Evolutionary conservation across 768 basidiomycete species (phyloP), one percentile per base, ranked within the genome.

Genomic region (Lyophyllum semitale): DNA sequence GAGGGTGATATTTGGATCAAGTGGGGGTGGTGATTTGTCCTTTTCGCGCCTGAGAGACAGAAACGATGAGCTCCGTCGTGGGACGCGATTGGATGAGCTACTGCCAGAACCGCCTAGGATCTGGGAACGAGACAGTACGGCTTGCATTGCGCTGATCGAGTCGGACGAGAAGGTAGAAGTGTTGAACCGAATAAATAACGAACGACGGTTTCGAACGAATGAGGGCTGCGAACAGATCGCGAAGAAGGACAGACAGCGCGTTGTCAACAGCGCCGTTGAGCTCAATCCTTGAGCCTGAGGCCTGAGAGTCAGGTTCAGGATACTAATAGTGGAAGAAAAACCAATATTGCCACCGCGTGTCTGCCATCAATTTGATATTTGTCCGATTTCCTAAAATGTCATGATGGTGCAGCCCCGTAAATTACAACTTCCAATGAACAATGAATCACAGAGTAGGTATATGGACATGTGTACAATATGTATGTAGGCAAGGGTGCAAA

Each of bases 41-140:
- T 77, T 79, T 68, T 81, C 80, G 55, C 76, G 77, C 55, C 77
- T 72, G 45, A 84, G 71, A 25, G 86, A 85, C 30, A 84, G 66
- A 64, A 84, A 82, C 8, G 86, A 84, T 20, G 77, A 71, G 60
- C 77, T 84, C 68, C 82, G 84, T 55, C 77, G 75, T 15, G 83
- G 80, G 25, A 69, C 68, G 53, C 75, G 80, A 37, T 76, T 66
- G 20, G 74, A 64, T 55, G 69, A 58, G 51, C 61, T 47, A 59
- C 64, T 55, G 49, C 60, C 55, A 45, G 71, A 67, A 51, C 64
- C 55, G 47, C 63, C 50, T 55, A 71, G 12, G 23, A 51, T 68
- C 55, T 73, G 73, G 49, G 69, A 65, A 27, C 74, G 73, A 49
- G 73, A 70, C 49, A 73, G 57, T 48, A 76, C 69, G 51, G 75